Conservation (phyloP, 352 stramenopile genomes). For the Phytophthora podocarpi region DNA sequence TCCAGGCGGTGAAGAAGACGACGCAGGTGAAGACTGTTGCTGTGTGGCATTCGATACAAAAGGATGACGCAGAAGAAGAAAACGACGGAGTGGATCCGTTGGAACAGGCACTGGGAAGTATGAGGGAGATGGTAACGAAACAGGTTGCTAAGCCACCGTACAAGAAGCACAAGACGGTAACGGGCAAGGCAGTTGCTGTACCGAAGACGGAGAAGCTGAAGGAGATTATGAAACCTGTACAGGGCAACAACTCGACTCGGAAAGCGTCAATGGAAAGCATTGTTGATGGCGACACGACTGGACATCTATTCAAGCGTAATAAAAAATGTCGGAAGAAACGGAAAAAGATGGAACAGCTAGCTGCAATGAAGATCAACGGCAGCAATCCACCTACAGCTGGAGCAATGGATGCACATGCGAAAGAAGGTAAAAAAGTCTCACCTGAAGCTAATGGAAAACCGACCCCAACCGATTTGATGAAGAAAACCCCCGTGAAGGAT, state of each 20-base stretch:
- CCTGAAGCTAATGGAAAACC: background rate
- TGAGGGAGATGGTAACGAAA: conserved; percentile 36
- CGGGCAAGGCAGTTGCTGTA: background rate
- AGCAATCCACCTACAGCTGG: background rate
- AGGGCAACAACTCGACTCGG: no score
- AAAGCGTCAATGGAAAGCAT: background rate
- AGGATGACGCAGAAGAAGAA: conserved; percentile 5
- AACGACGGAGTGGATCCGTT: conserved; percentile 35
- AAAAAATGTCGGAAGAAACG: conserved; percentile 7
- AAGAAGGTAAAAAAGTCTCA: background rate
- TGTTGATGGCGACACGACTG: background rate
- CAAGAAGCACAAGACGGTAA: conserved; percentile 27
- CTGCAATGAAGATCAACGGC: background rate
- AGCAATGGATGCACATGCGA: background rate
- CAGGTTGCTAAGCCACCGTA: background rate
- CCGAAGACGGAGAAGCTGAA: conserved; percentile 9
- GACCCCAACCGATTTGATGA: background rate
- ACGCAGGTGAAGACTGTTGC: background rate
- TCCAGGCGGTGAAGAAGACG: conserved; percentile 14
- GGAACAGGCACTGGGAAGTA: conserved; percentile 40
- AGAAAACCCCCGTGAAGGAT: background rate
- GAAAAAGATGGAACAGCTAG: background rate
- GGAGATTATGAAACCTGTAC: background rate
- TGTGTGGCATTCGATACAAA: conserved; percentile 8
- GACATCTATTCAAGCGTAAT: background rate